Evolutionary conservation across 2,329 filamentous ascomycete genomes (phyloP), one percentile per base, ranked within the genome.

Genomic region (Coniochaeta sp.): DNA sequence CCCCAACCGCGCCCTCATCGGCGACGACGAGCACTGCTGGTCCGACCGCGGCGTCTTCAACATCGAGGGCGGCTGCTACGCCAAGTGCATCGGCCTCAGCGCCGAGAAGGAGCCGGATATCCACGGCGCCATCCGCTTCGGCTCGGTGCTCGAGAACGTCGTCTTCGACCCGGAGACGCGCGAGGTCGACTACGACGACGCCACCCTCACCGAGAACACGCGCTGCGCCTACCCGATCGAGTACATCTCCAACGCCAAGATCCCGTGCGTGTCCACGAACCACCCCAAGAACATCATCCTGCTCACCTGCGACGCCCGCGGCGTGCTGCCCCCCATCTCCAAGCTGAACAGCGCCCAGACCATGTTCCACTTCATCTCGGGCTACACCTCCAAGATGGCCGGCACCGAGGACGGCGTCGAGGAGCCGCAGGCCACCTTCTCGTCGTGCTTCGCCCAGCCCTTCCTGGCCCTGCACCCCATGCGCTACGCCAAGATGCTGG

Each of bases 321-420:
- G 95, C 81, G 95, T 99, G 57, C 87, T 99, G 60, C 95, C 95
- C 60, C 95, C 95, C 56, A 98, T 99, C 79, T 97, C 92, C 71
- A 98, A 98, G 84, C 89, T 99, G 74, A 87, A 89, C 82, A 86
- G 89, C 65, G 87, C 91, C 71, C 95, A 98, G 81, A 96, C 92
- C 76, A 98, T 99, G 93, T 99, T 98, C 89, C 95, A 99, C 85
- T 99, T 99, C 87, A 99, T 99, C 79, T 96, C 91, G 19, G 95
- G 95, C 69, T 99, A 99, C 85, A 99, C 95, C 65, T 98, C 93
- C 73, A 99, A 99, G 88, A 99, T 99, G 95, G 95, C 95, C 66
- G 95, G 95, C 72, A 99, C 95, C 36, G 95, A 99, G 81, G 91
- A 97, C 66, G 95, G 95, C 72, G 87, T 99, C 66, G 96, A 90